Evolutionary conservation across 1,284 basidiomycete genomes (phyloP).

Genomic region (Apiotrichum domesticum): DNA sequence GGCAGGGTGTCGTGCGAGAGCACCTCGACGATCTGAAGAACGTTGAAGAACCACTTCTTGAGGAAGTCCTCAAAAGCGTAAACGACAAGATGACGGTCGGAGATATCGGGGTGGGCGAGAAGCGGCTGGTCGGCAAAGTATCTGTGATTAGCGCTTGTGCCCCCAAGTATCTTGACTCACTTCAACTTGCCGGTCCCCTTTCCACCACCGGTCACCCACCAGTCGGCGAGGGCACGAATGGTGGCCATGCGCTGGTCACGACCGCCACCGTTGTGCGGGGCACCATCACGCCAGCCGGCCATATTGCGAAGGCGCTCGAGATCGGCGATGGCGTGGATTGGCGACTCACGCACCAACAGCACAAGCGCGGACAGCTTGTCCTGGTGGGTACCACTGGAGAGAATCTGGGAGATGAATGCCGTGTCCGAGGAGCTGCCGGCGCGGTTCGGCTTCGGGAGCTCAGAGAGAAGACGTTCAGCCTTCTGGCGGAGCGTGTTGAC

Average conservation of each 20-base stretch:
- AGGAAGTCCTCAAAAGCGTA: slow-evolving; percentile 97
- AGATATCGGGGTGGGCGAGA: slow-evolving; percentile 56
- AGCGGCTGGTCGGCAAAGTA: slow-evolving; percentile 91
- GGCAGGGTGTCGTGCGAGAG: slow-evolving; percentile 80
- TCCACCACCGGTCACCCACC: slow-evolving; percentile 91
- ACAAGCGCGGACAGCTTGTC: slow-evolving; percentile 91
- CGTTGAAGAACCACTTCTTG: slow-evolving; percentile 92
- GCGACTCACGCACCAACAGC: slow-evolving; percentile 82
- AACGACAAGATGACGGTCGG: slow-evolving; percentile 67
- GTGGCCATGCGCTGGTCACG: slow-evolving; percentile 88
- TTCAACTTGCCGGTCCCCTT: slow-evolving; percentile 64
- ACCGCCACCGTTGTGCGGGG: slow-evolving; percentile 35
- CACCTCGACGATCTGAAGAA: slow-evolving; percentile 86
- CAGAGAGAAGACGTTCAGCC: slow-evolving; percentile 27
- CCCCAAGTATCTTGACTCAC: slow-evolving; percentile 49
- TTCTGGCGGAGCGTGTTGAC: slow-evolving; percentile 32
- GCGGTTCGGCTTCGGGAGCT: slow-evolving; percentile 33
- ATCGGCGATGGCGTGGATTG: slow-evolving; percentile 79
- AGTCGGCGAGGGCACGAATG: slow-evolving; percentile 84
- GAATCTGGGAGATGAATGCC: slow-evolving; percentile 74
- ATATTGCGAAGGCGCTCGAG: slow-evolving; percentile 69
- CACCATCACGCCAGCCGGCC: slow-evolving; percentile 64
- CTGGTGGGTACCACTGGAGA: slow-evolving; percentile 81
- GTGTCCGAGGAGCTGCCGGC: slow-evolving; percentile 58
- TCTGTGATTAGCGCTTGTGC: slow-evolving; percentile 46